phyloP scores from a whole-genome alignment of 2,329 filamentous ascomycete species.

The Pyrenochaeta sp. region DNA sequence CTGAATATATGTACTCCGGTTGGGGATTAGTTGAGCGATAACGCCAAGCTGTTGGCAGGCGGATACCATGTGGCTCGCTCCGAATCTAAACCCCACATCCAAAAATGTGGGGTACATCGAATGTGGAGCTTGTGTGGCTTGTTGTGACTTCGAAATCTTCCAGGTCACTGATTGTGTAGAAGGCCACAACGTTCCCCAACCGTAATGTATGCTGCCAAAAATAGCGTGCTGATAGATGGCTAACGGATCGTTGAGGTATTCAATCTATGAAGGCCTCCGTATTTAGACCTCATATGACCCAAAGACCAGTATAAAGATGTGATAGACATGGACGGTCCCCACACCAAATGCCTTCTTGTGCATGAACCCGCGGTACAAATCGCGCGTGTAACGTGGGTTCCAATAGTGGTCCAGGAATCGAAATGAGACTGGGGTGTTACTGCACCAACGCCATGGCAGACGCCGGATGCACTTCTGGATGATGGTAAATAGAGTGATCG shows the following conservation, averaged over 20 bases:
- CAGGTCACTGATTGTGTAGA: neutral
- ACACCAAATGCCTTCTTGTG: neutral
- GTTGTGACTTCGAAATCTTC: neutral
- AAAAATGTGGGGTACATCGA: conserved; percentile 10
- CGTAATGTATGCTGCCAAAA: neutral
- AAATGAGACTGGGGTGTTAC: neutral
- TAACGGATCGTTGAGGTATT: neutral
- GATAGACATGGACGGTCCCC: neutral
- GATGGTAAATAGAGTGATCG: neutral
- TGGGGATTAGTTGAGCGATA: neutral
- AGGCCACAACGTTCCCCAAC: neutral
- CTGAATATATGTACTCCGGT: neutral
- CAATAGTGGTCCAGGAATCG: neutral
- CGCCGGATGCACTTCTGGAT: neutral
- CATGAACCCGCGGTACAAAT: neutral
- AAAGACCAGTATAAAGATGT: neutral
- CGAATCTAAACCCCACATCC: conserved; percentile 18
- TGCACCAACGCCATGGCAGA: neutral
- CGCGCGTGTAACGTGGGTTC: neutral
- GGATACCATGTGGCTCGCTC: conserved; percentile 5
- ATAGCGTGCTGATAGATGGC: neutral
- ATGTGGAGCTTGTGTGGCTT: conserved; percentile 8
- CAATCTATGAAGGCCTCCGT: neutral
- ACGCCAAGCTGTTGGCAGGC: neutral
- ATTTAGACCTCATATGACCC: conserved; percentile 4